A percentile compares a stretch with the other conserved stretches of the same genome.
Evolutionary conservation across 2,329 filamentous ascomycete genomes (phyloP).

Genomic region (Cordyceps fumosorosea): DNA sequence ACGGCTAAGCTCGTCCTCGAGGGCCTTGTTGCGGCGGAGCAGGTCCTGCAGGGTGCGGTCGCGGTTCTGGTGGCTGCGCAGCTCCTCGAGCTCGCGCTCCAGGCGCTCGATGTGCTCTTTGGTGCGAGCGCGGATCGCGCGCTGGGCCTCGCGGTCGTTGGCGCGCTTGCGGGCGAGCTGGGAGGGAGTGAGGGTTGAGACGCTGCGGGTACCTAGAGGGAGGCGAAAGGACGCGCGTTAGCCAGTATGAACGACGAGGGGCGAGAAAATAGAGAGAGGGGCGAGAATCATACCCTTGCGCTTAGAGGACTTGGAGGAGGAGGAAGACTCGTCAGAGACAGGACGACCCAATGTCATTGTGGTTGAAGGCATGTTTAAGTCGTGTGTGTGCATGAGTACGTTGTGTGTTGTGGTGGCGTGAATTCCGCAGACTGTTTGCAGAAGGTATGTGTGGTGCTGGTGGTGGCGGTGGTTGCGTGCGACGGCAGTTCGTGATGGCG

Average conservation of each 20-base stretch:
- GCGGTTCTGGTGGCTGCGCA: constrained; percentile 45
- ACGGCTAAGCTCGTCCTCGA: constrained; percentile 46
- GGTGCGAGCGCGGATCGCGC: constrained; percentile 78
- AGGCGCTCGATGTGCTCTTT: constrained; percentile 78
- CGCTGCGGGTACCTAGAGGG: constrained; percentile 57
- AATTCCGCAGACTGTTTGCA: constrained; percentile 4
- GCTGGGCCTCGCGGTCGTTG: constrained; percentile 86
- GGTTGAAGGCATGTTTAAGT: constrained; percentile 9
- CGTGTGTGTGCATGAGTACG: not conserved
- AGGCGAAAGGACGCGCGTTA: constrained; percentile 9
- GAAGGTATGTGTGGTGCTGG: not conserved
- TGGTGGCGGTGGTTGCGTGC: constrained; percentile 11
- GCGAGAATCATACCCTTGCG: constrained; percentile 34
- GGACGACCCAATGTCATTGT: constrained; percentile 32
- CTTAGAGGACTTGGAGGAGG: constrained; percentile 33
- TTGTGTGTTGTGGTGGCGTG: not conserved
- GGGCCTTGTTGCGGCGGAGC: constrained; percentile 43
- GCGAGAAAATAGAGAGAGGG: not conserved
- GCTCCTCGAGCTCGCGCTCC: constrained; percentile 67
- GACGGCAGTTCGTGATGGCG: not conserved
- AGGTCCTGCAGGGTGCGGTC: constrained; percentile 47
- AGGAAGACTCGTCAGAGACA: constrained; percentile 33
- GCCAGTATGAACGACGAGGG: not conserved
- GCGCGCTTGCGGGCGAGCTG: constrained; percentile 86
- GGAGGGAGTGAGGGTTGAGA: constrained; percentile 79